Percentiles rank a stretch among this genome's conserved stretches.
Conservation (phyloP, 768 basidiomycete species). For the Hygrophorus pudorinus region DNA sequence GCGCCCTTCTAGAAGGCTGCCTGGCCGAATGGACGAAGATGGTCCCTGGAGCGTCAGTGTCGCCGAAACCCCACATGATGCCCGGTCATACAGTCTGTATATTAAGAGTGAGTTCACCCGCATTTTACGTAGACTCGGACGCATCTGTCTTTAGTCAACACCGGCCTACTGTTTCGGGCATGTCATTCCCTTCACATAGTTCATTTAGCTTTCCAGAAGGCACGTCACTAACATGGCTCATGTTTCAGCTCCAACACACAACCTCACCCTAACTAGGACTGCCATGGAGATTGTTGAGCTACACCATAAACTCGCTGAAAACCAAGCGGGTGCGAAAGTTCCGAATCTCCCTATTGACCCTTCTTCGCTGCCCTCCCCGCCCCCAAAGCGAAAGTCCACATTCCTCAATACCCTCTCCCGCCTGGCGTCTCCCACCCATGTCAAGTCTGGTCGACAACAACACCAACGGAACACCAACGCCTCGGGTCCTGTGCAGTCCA, state of each 20-base stretch:
- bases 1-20: constrained; percentile 33
- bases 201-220: background rate
- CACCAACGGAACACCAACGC: constrained; percentile 25
- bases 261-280: constrained; percentile 77
- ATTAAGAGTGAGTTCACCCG: constrained; percentile 67
- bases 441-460: constrained; percentile 34
- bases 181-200: background rate
- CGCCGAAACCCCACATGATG: constrained; percentile 73
- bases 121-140: constrained; percentile 9
- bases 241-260: constrained; percentile 71
- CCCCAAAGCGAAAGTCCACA: constrained; percentile 70
- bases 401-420: constrained; percentile 83
- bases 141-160: constrained; percentile 3
- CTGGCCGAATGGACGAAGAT: constrained; percentile 63
- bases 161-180: background rate
- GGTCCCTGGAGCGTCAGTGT: constrained; percentile 85
- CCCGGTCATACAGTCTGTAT: constrained; percentile 70
- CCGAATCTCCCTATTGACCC: constrained; percentile 56
- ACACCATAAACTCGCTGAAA: constrained; percentile 68
- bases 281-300: constrained; percentile 71
- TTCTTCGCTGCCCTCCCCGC: constrained; percentile 36
- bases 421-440: constrained; percentile 61
- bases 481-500: constrained; percentile 23
- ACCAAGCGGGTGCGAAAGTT: constrained; percentile 43
- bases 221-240: constrained; percentile 10